Conservation (phyloP, 2,329 filamentous ascomycete genomes). For the Pyrenochaeta sp. region DNA sequence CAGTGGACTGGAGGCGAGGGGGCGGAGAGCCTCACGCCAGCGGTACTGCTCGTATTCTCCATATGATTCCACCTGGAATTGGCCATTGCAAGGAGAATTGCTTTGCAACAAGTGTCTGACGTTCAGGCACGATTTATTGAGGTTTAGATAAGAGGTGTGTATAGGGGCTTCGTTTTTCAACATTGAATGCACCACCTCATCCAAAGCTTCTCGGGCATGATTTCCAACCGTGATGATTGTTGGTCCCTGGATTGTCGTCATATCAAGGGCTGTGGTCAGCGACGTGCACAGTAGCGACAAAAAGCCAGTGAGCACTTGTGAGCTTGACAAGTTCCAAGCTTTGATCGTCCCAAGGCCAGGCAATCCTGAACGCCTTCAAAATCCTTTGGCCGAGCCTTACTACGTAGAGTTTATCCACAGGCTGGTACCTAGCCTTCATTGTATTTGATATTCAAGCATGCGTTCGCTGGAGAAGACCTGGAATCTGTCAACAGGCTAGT, state of each 20-base stretch:
- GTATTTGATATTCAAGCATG: too few species aligned
- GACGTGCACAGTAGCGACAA: neutral
- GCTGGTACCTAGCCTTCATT: too few species aligned
- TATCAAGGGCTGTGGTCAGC: neutral
- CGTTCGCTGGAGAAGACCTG: too few species aligned
- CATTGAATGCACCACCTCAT: too few species aligned
- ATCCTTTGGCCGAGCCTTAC: too few species aligned
- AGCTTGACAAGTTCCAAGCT: conserved; percentile 1
- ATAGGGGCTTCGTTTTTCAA: too few species aligned
- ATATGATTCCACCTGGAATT: neutral
- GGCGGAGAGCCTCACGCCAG: neutral
- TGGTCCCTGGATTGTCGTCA: neutral
- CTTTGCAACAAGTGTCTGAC: neutral
- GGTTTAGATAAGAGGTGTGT: too few species aligned
- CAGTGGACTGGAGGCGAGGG: neutral
- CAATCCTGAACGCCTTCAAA: too few species aligned
- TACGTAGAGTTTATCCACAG: too few species aligned
- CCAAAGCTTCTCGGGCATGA: too few species aligned
- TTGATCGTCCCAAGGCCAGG: neutral
- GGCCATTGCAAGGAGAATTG: neutral
- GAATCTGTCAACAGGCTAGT: too few species aligned
- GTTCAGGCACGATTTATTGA: neutral
- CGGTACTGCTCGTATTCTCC: neutral
- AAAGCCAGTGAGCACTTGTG: neutral
- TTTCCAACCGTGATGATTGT: neutral